Evolutionary conservation across 2,329 filamentous ascomycete species (phyloP).

Genomic region (Phialemonium atrogriseum): DNA sequence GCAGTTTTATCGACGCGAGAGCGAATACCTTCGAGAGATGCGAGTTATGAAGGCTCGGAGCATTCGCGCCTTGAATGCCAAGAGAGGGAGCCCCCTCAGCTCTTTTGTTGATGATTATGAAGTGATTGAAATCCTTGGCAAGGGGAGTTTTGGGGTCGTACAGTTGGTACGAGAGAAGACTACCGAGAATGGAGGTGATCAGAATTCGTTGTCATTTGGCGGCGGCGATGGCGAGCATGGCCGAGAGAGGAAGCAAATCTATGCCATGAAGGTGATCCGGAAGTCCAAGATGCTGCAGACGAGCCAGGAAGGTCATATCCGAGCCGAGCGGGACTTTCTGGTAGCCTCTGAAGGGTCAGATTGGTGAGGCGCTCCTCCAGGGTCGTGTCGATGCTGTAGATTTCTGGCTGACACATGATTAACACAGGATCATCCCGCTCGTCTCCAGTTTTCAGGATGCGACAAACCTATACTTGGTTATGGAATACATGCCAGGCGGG

Average conservation of each 20-base stretch:
- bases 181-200: neutral
- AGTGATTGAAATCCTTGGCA: conserved; percentile 72
- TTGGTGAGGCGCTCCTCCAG: too few species aligned
- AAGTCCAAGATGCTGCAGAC: conserved; percentile 90
- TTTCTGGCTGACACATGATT: too few species aligned
- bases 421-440: conserved; percentile 68
- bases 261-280: conserved; percentile 94
- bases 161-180: conserved; percentile 66
- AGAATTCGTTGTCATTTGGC: too few species aligned
- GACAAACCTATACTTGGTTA: conserved; percentile 80
- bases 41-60: conserved; percentile 61
- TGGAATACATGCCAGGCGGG: conserved; percentile 97
- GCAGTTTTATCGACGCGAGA: conserved; percentile 60
- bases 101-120: conserved; percentile 56
- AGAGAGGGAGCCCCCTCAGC: conserved; percentile 34
- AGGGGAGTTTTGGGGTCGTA: conserved; percentile 92
- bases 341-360: conserved; percentile 79
- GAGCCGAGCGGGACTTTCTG: conserved; percentile 86
- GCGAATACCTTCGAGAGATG: conserved; percentile 63
- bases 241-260: conserved; percentile 49
- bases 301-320: conserved; percentile 84
- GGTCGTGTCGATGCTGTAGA: too few species aligned
- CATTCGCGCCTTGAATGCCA: conserved; percentile 27
- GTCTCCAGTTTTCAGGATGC: conserved; percentile 84
- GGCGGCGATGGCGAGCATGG: conserved; percentile 5